A percentile compares a stretch with the other conserved stretches of the same genome.
Conservation (phyloP, 2,329 filamentous ascomycete species). For the Mariannaea elegans region DNA sequence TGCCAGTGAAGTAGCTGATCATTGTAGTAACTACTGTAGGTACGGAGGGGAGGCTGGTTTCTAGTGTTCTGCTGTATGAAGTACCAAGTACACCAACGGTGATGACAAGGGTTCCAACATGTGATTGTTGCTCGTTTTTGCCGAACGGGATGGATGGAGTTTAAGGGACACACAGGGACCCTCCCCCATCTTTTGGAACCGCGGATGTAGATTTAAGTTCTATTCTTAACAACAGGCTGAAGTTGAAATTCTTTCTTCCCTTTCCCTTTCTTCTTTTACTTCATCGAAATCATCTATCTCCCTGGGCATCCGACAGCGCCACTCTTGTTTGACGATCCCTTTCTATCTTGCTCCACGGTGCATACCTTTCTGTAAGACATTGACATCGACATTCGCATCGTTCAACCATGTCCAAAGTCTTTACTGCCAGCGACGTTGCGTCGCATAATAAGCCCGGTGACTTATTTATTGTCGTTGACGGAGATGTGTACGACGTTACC, state of each 20-base stretch:
- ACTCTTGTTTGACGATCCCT: not conserved
- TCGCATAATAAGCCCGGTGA: conserved; percentile 88
- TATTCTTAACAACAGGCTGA: not conserved
- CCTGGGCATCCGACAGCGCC: not conserved
- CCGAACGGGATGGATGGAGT: conserved; percentile 32
- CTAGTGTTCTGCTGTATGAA: too few species aligned
- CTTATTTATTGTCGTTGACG: conserved; percentile 90
- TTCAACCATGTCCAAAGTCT: conserved; percentile 82
- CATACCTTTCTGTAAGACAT: too few species aligned
- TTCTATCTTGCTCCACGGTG: not conserved
- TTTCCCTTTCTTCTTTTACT: not conserved
- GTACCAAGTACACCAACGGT: too few species aligned
- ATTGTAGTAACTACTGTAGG: too few species aligned
- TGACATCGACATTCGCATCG: too few species aligned
- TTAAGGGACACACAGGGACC: conserved; percentile 24
- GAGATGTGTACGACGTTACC: conserved; percentile 95
- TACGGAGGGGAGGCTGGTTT: too few species aligned
- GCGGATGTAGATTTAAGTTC: not conserved
- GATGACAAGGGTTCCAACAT: conserved; percentile 30
- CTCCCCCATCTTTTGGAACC: not conserved
- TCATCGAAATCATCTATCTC: not conserved
- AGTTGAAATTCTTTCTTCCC: not conserved
- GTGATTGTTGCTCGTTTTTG: conserved; percentile 35
- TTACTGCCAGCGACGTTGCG: conserved; percentile 85
- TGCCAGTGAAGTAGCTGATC: too few species aligned